A percentile compares a stretch with the other conserved stretches of the same genome.
phyloP scores from a whole-genome alignment of 805 yeast genomes.

The Barnettozyma wickerhamii region DNA sequence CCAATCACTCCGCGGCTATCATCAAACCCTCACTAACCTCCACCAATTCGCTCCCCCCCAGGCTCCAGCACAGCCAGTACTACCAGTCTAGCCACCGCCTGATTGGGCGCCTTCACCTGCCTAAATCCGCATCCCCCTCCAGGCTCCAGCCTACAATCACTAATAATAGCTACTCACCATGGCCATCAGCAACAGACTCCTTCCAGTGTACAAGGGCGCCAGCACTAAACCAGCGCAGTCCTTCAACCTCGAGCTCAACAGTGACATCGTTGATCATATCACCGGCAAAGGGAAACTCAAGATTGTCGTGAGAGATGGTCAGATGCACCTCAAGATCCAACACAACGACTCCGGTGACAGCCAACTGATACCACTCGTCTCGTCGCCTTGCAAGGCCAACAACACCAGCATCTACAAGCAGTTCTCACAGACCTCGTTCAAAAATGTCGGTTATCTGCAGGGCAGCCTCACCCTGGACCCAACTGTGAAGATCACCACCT shows the following conservation, averaged over 20 bases:
- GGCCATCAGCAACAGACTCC: constrained; percentile 11
- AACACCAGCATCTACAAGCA: constrained; percentile 18
- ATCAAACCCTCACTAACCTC: too few relatives aligned
- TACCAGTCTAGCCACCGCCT: too few relatives aligned
- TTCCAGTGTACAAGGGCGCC: constrained; percentile 11
- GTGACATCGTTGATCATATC: background rate
- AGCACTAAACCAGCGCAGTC: constrained; percentile 9
- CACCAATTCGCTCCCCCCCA: too few relatives aligned
- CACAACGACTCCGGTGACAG: background rate
- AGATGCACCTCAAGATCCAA: constrained; percentile 14
- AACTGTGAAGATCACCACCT: background rate
- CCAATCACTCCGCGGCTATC: too few relatives aligned
- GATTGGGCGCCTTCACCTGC: too few relatives aligned
- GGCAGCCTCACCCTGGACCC: background rate
- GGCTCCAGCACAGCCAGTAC: too few relatives aligned
- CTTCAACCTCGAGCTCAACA: constrained; percentile 11
- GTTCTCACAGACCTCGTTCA: constrained; percentile 19
- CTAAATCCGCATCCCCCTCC: too few relatives aligned
- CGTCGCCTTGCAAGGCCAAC: constrained; percentile 4
- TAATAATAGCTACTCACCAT: too few relatives aligned
- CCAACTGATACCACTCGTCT: constrained; percentile 5
- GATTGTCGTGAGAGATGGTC: constrained; percentile 20
- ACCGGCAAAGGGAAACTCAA: constrained; percentile 16
- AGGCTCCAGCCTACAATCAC: too few relatives aligned
- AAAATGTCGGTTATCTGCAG: constrained; percentile 16